Conservation (phyloP, 2,329 filamentous ascomycete genomes). For the Trichoderma asperellum region DNA sequence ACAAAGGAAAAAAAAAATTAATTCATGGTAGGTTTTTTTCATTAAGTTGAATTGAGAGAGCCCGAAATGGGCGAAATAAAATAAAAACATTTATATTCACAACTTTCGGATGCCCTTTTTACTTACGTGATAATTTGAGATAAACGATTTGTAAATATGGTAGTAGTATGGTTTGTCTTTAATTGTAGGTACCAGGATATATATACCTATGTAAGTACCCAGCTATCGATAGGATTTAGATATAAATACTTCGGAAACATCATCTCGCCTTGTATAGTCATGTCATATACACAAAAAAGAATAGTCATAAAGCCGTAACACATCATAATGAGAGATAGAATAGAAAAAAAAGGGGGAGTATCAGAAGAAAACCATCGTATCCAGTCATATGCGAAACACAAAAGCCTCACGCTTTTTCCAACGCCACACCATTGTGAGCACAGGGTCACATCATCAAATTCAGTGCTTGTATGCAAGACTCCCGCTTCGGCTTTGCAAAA, state of each 20-base stretch:
- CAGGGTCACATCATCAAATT: background rate
- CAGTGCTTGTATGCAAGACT: background rate
- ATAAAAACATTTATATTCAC: background rate
- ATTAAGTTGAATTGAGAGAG: constrained; percentile 11
- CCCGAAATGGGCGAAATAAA: constrained; percentile 3
- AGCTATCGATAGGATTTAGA: background rate
- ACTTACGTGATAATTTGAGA: background rate
- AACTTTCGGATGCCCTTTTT: background rate
- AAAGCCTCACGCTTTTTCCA: background rate
- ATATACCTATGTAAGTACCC: background rate
- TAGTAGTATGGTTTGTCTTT: background rate
- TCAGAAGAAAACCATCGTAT: constrained; percentile 14
- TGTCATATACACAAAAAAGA: constrained; percentile 5
- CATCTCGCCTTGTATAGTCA: constrained; percentile 11
- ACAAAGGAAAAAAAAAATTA: background rate
- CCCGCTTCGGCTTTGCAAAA: background rate
- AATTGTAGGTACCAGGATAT: background rate
- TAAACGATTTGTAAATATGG: background rate
- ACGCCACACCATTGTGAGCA: constrained; percentile 26
- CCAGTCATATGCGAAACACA: constrained; percentile 20
- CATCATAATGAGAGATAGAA: constrained; percentile 25
- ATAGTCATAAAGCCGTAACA: constrained; percentile 25
- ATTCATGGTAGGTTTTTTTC: background rate
- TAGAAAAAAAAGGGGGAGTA: background rate
- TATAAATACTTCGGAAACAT: constrained; percentile 1